Conservation (phyloP, 257 asterid species). For the Solanum chmielewskii region DNA sequence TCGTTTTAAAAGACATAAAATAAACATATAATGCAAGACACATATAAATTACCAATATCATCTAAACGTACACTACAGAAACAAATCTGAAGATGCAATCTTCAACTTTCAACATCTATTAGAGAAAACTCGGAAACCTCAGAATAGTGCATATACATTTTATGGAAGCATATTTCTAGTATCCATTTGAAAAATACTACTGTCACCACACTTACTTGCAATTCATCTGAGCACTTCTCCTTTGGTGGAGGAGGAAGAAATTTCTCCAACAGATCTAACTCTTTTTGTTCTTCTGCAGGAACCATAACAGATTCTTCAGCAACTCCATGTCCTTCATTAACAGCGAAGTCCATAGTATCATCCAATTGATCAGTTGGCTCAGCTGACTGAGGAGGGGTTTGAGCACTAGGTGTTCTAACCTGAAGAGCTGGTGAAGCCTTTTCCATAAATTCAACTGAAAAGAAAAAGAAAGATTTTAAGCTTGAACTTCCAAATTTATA, state of each 20-base stretch:
- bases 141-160: background rate
- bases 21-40: background rate
- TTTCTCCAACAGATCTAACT: slow-evolving; percentile 39
- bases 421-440: slow-evolving; percentile 33
- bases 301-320: slow-evolving; percentile 37
- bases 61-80: background rate
- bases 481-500: background rate
- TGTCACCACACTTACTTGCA: slow-evolving; percentile 62
- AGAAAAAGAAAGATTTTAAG: background rate
- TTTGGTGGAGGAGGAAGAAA: slow-evolving; percentile 78
- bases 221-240: slow-evolving; percentile 67
- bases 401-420: slow-evolving; percentile 36
- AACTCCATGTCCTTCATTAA: slow-evolving; percentile 32
- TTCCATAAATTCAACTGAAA: slow-evolving; percentile 52
- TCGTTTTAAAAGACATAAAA: background rate
- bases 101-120: background rate
- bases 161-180: background rate
- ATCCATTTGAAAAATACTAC: background rate
- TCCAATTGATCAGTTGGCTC: slow-evolving; percentile 36
- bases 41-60: background rate
- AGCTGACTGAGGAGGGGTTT: slow-evolving; percentile 31
- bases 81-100: background rate
- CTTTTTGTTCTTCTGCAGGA: slow-evolving; percentile 43
- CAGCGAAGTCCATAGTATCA: slow-evolving; percentile 16
- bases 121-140: background rate